Base-by-base conservation (phyloP, 169 alveolate species). In the Cystoisospora suis region DNA sequence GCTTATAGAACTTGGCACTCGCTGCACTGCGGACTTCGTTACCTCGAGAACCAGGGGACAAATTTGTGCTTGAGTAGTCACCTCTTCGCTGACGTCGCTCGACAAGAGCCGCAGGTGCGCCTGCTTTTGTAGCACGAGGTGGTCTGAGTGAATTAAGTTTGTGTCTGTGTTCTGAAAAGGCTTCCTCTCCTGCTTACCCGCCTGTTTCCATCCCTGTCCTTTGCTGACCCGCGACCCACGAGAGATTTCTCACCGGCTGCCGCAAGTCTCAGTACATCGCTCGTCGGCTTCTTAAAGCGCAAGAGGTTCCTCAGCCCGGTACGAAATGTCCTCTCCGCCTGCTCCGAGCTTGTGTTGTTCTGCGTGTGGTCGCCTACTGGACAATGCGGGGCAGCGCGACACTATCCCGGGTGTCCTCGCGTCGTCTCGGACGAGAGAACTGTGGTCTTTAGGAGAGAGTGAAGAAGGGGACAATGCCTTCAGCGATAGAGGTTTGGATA, bases 291-390 rank as follows among this genome's bases (percentile, higher is more conserved):
- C 77, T 12, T 44, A 65, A n/a, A 65, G 44, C n/a, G 5, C 77
- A n/a, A n/a, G n/a, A n/a, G n/a, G n/a, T n/a, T n/a, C n/a, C n/a
- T n/a, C n/a, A 20, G 77, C 34, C 12, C 27, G 45, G 42, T 44
- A 7, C 27, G 5, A 23, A 27, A 12, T 65, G 61, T 12, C n/a
- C 61, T 20, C 9, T 20, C 2, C n/a, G 42, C 38, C 5, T 15
- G 12, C 5, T 3, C 42, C 42, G 44, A 44, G 34, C 34, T 12
- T n/a, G 36, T 65, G 77, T 65, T 65, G 77, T 65, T 65, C 77
- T n/a, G 77, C 42, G 40, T 65, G 77, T n/a, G 77, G 77, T 44
- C 77, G 42, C 77, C 42, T 20, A 4, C 77, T 65, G 23, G 77
- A 65, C 9, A 36, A 9, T 4, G 75, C 75, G 75, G 75, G 61